Percentiles rank a stretch among this genome's conserved stretches.
phyloP scores from a whole-genome alignment of 768 basidiomycete genomes.

The Russula lepida region DNA sequence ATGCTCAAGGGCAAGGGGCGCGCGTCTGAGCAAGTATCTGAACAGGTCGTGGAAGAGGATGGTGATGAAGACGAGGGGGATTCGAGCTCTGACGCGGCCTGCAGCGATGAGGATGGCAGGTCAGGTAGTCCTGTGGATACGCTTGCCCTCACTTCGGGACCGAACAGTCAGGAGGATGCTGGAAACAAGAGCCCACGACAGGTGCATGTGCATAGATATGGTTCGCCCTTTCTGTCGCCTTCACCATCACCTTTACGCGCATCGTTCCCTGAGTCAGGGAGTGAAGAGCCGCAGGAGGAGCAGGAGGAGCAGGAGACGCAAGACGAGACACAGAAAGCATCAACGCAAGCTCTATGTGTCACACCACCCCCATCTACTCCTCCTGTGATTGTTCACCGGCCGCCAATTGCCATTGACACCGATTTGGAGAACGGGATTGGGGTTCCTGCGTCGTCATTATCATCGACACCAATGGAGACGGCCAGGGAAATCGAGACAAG shows the following conservation, averaged over 20 bases:
- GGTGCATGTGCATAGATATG: neutral
- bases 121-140: constrained; percentile 11
- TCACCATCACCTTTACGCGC: constrained; percentile 12
- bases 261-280: neutral
- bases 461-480: neutral
- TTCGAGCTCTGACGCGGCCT: constrained; percentile 2
- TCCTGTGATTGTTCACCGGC: neutral
- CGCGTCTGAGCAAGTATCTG: neutral
- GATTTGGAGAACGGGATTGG: neutral
- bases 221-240: constrained; percentile 3
- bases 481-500: neutral
- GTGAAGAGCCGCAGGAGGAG: neutral
- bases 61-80: neutral
- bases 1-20: constrained; percentile 11
- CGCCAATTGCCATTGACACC: neutral
- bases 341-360: neutral
- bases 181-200: constrained; percentile 13
- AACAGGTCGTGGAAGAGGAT: constrained; percentile 6
- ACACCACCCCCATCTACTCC: constrained; percentile 3
- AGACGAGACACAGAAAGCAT: neutral
- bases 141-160: constrained; percentile 15
- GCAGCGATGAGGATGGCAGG: constrained; percentile 1
- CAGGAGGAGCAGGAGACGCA: neutral
- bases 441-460: neutral
- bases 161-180: constrained; percentile 16